These are phyloP conservation scores for Fraxinus velutina DNA, from an alignment of 305 asterid species.

Conservation along the genomic window DNA sequence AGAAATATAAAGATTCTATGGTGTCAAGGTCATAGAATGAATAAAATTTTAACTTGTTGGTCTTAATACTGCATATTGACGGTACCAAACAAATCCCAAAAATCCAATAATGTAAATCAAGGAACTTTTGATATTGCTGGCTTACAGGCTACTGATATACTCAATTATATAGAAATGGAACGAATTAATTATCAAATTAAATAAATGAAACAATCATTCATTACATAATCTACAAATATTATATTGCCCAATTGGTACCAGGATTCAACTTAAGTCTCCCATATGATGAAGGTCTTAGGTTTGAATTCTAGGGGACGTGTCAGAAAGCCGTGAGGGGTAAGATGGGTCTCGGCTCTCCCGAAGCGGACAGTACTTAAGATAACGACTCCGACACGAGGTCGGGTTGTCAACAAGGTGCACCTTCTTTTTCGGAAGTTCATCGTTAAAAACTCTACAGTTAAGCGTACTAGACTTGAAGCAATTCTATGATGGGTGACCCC, in stretches of 20 bases:
- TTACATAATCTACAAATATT: background rate
- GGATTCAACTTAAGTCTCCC: too few relatives aligned
- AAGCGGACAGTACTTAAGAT: too few relatives aligned
- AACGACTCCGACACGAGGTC: too few relatives aligned
- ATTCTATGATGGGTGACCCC: too few relatives aligned
- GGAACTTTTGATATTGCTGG: background rate
- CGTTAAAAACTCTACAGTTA: too few relatives aligned
- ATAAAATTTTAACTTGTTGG: background rate
- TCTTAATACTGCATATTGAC: background rate
- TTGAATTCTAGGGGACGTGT: too few relatives aligned
- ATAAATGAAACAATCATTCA: constrained; percentile 25
- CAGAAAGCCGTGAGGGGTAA: too few relatives aligned
- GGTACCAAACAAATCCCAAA: background rate
- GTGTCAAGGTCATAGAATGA: background rate
- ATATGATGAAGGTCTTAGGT: too few relatives aligned
- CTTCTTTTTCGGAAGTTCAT: too few relatives aligned
- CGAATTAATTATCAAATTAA: constrained; percentile 14
- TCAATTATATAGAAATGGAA: background rate
- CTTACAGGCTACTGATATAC: background rate
- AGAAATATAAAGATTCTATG: background rate
- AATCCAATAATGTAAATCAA: background rate
- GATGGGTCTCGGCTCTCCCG: too few relatives aligned
- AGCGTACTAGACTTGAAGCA: too few relatives aligned
- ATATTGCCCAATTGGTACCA: background rate
- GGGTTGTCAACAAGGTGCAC: too few relatives aligned